Evolutionary conservation across 2,329 filamentous ascomycete genomes (phyloP), one percentile per base, ranked within the genome.

Genomic region (Sordariomycetes sp.): DNA sequence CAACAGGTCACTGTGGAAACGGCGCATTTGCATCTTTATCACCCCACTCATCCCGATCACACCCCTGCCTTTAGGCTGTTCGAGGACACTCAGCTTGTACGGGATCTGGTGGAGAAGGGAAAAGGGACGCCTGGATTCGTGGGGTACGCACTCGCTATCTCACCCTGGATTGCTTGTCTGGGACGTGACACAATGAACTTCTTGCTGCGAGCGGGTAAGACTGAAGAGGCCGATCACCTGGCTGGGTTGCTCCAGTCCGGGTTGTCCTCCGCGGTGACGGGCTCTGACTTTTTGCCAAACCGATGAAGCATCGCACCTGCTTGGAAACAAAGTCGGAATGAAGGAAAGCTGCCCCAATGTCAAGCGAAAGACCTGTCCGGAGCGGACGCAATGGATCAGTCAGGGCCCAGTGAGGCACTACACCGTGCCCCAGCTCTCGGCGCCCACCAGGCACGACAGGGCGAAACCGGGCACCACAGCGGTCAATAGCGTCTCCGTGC

Each of bases 11-110:
- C 48, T 7, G 47, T 74, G 7, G 65, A 72, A 32, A 56, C 59
- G 21, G 72, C 72, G 0, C 73, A 77, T 42, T 55, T 78, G 4
- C 59, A 67, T 19, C 57, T 78, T 2, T 59, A 70, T 37, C 72
- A 77, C 44, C 73, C 73, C 0, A 65, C 64, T 0, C 55, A 57
- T 3, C 72, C 73, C 1, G 59, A 62, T 18, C 58, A 66, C 16
- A 49, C 54, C 3, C 58, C 59, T 2, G 73, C 73, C 0, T 44
- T 76, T 9, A 46, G 58, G 3, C 64, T 68, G 34, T 61, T 76
- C 39, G 41, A 47, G 29, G 46, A 60, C 32, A 53, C 46, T 36
- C 37, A 52, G 21, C 47, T 41, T 20, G 36, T 61, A 21, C 46
- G 51, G 32, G 45, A 41, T 14, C 23, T 58, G 17, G 46, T 55